Base-by-base conservation (phyloP, 2,329 filamentous ascomycete genomes). In the Stagonosporopsis cucurbitacearum region DNA sequence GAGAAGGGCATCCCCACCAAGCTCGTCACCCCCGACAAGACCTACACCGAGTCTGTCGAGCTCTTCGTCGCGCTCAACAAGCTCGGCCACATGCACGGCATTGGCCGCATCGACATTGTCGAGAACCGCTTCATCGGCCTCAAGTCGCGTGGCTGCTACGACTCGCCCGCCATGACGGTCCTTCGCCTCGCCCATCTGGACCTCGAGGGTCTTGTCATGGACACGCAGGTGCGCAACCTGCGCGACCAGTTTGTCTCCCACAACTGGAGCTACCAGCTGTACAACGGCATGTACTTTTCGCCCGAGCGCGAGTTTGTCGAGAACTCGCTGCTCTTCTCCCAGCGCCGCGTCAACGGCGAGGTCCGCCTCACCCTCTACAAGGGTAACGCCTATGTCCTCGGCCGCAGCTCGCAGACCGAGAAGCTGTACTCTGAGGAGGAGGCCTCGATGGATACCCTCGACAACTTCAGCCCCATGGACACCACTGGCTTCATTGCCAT, bases 71-170 rank as follows among this genome's bases (percentile, higher is more conserved):
- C 84, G 52, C 82, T 86, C 66, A 93, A 93, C 79, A 80, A 84
- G 56, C 88, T 94, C 62, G 91, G 85, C 62, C 84, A 85, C 74
- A 83, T 81, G 62, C 81, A 92, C 79, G 91, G 91, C 73, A 85
- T 94, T 64, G 91, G 90, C 68, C 82, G 91, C 69, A 88, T 94
- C 64, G 90, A 94, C 76, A 94, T 94, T 71, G 90, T 93, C 58
- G 89, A 92, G 75, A 90, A 90, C 80, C 84, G 90, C 50, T 91
- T 89, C 80, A 89, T 91, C 71, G 90, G 90, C 61, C 82, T 93
- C 68, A 93, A 93, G 82, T 88, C 84, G 65, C 86, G 90, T 69
- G 90, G 90, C 68, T 93, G 90, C 71, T 93, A 93, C 80, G 90
- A 93, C 59, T 78, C 77, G 37, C 76, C 70, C 42, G 74, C 71